Percentiles rank a stretch among this genome's conserved stretches.
These are phyloP conservation scores for Candida sanyaensis DNA, from an alignment of 1,139 yeast species.

Conservation along the genomic window DNA sequence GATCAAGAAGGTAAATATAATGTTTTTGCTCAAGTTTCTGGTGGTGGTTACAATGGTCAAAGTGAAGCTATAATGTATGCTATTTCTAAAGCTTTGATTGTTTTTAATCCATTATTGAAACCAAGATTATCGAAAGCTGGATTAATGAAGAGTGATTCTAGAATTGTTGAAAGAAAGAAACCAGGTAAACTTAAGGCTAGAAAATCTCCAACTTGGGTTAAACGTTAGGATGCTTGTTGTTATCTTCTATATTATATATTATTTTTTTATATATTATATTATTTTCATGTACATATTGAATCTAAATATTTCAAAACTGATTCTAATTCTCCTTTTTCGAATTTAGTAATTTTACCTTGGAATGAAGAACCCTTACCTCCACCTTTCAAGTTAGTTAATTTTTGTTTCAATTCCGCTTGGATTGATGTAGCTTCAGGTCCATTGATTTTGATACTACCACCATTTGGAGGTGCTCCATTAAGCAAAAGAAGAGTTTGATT, in stretches of 20 bases:
- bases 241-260: constrained; percentile 3
- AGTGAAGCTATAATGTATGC: constrained; percentile 90
- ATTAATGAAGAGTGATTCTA: constrained; percentile 81
- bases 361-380: constrained; percentile 80
- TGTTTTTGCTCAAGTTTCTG: constrained; percentile 76
- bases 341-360: constrained; percentile 73
- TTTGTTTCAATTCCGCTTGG: constrained; percentile 48
- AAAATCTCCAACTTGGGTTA: constrained; percentile 98
- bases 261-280: constrained; percentile 1
- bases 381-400: constrained; percentile 62
- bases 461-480: constrained; percentile 57
- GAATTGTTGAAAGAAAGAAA: constrained; percentile 97
- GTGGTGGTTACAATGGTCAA: constrained; percentile 94
- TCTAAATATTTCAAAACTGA: constrained; percentile 44
- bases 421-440: constrained; percentile 55
- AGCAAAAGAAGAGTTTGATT: constrained; percentile 59
- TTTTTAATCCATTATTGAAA: constrained; percentile 82
- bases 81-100: constrained; percentile 73
- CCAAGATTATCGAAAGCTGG: constrained; percentile 78
- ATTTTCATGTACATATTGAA: constrained; percentile 9
- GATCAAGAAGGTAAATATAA: constrained; percentile 73
- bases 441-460: constrained; percentile 66
- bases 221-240: constrained; percentile 53
- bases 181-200: constrained; percentile 97
- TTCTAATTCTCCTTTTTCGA: constrained; percentile 63